Percentiles rank a stretch among this genome's conserved stretches.
phyloP scores from a whole-genome alignment of 257 asterid genomes.

The Galeopsis tetrahit region DNA sequence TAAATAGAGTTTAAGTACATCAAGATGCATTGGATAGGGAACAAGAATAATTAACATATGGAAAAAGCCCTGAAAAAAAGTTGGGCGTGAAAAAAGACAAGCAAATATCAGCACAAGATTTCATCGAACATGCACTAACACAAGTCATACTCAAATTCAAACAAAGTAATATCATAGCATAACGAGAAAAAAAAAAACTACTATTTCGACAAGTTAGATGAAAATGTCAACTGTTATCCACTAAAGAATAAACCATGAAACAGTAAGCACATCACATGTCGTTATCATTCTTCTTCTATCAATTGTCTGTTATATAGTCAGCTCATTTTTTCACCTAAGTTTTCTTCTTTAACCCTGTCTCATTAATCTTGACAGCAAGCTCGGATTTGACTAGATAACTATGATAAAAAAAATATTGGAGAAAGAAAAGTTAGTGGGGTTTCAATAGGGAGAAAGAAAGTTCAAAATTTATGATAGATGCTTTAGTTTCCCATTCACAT shows the following conservation, averaged over 20 bases:
- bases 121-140: background rate
- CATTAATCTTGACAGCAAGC: background rate
- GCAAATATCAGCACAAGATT: background rate
- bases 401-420: background rate
- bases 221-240: conserved; percentile 10
- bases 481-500: conserved; percentile 4
- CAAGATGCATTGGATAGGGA: conserved; percentile 11
- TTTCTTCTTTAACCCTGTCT: background rate
- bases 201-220: background rate
- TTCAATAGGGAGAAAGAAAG: conserved; percentile 11
- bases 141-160: conserved; percentile 4
- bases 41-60: conserved; percentile 17
- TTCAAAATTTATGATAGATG: background rate
- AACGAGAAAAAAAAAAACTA: background rate
- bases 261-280: background rate
- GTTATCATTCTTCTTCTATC: background rate
- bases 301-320: background rate
- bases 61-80: background rate
- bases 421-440: background rate
- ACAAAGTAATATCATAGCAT: background rate
- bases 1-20: conserved; percentile 19
- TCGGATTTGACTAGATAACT: background rate
- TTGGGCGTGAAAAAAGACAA: background rate
- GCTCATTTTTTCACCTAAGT: background rate
- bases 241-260: conserved; percentile 20